Percentiles rank a stretch among this genome's conserved stretches.
These are phyloP conservation scores for Fusarium hainanense DNA, from an alignment of 2,329 filamentous ascomycete genomes.

Conservation along the genomic window DNA sequence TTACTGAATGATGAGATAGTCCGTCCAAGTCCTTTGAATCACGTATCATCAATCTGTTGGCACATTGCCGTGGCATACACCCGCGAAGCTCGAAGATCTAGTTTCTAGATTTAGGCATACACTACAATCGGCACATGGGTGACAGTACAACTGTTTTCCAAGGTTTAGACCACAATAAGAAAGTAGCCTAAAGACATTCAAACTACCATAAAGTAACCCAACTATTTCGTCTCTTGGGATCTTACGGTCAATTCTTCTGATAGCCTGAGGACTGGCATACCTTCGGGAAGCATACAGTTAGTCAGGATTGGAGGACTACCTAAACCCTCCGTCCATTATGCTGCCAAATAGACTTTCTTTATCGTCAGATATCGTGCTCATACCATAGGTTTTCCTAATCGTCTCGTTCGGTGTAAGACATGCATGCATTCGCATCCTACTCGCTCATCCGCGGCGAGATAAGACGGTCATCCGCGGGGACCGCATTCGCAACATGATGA, in stretches of 20 bases:
- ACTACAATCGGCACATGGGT: too few relatives aligned
- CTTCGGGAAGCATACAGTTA: background rate
- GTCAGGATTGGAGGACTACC: background rate
- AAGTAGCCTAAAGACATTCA: too few relatives aligned
- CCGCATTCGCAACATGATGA: constrained; percentile 5
- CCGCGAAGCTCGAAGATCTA: background rate
- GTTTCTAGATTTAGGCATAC: background rate
- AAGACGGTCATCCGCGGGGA: constrained; percentile 20
- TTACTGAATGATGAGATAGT: background rate
- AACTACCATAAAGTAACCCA: too few relatives aligned
- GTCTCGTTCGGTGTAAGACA: background rate
- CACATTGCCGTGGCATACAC: background rate
- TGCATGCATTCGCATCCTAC: constrained; percentile 9
- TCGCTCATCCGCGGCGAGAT: constrained; percentile 23
- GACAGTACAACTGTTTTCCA: too few relatives aligned
- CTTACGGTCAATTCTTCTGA: too few relatives aligned
- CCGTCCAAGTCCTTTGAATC: background rate
- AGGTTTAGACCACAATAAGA: too few relatives aligned
- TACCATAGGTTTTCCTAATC: background rate
- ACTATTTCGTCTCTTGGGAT: too few relatives aligned
- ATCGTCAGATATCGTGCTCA: background rate
- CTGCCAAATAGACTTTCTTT: background rate
- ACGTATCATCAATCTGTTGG: background rate
- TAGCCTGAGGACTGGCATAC: background rate
- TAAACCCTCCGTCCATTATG: background rate